These are phyloP conservation scores for Pythium phragmiticola DNA, from an alignment of 352 stramenopile genomes.

Conservation along the genomic window DNA sequence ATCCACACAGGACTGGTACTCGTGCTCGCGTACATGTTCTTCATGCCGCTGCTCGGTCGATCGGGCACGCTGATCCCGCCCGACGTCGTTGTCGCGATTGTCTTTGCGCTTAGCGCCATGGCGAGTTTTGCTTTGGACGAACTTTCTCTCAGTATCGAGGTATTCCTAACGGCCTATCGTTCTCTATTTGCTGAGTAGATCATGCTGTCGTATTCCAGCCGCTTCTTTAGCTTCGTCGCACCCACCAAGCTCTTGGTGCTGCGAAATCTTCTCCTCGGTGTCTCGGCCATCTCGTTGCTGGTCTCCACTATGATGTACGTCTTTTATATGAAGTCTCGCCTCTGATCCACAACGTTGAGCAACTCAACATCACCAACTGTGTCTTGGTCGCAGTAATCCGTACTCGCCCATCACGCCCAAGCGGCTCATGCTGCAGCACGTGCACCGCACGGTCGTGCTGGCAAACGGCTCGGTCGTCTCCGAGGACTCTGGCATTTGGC, in stretches of 20 bases:
- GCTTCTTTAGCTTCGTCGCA: conserved; percentile 72
- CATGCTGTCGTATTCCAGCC: conserved; percentile 49
- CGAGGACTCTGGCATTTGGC: conserved; percentile 61
- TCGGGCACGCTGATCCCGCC: conserved; percentile 52
- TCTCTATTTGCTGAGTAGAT: conserved; percentile 1
- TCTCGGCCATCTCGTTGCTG: conserved; percentile 36
- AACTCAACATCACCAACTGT: background rate
- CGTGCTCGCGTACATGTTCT: conserved; percentile 68
- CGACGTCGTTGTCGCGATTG: conserved; percentile 48
- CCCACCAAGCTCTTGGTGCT: conserved; percentile 36
- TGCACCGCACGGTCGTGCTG: conserved; percentile 51
- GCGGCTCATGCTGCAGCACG: conserved; percentile 65
- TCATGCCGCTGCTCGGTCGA: conserved; percentile 70
- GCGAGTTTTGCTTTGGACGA: conserved; percentile 24
- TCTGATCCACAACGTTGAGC: background rate
- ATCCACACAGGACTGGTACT: conserved; percentile 58
- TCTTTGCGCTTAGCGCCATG: conserved; percentile 54
- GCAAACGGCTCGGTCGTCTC: conserved; percentile 44
- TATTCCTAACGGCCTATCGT: background rate
- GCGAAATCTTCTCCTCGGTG: conserved; percentile 41
- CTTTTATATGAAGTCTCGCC: background rate
- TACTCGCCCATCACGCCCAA: conserved; percentile 73
- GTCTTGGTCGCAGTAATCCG: conserved; percentile 44
- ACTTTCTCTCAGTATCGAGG: background rate
- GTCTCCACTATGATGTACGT: conserved; percentile 56